Evolutionary conservation across 2,329 filamentous ascomycete genomes (phyloP).

Genomic region (Sclerotinia borealis): DNA sequence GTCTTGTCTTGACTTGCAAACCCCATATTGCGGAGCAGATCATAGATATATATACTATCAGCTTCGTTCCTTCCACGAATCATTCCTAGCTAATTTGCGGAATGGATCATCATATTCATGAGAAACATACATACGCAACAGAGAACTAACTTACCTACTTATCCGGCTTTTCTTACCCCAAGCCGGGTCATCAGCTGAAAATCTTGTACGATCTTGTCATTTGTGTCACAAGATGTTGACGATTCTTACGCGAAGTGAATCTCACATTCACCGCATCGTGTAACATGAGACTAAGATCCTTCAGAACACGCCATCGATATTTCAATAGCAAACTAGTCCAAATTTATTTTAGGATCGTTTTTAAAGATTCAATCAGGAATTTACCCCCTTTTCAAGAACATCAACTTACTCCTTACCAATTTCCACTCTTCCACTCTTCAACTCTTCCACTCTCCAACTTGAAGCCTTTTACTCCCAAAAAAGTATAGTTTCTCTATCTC

Average conservation of each 20-base stretch:
- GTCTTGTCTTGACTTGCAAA: neutral
- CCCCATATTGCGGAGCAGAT: neutral
- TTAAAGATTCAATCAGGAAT: no score
- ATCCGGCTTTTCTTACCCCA: neutral
- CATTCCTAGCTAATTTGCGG: neutral
- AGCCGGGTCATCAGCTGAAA: neutral
- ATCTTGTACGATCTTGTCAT: neutral
- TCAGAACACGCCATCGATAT: no score
- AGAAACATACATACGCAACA: neutral
- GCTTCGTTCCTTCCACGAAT: neutral
- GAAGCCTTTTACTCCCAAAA: no score
- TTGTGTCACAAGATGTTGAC: neutral
- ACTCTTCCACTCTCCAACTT: no score
- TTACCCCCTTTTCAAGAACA: no score
- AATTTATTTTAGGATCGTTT: no score
- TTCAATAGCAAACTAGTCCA: no score
- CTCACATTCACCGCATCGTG: conserved; percentile 1
- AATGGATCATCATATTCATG: conserved; percentile 6
- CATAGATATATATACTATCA: neutral
- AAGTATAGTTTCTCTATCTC: no score
- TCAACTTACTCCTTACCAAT: no score
- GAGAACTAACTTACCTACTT: neutral
- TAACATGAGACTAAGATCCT: neutral
- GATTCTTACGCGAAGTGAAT: neutral
- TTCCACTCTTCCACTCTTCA: no score